These are phyloP conservation scores for Trypanosoma theileri DNA, from an alignment of 208 protist species.

Conservation along the genomic window DNA sequence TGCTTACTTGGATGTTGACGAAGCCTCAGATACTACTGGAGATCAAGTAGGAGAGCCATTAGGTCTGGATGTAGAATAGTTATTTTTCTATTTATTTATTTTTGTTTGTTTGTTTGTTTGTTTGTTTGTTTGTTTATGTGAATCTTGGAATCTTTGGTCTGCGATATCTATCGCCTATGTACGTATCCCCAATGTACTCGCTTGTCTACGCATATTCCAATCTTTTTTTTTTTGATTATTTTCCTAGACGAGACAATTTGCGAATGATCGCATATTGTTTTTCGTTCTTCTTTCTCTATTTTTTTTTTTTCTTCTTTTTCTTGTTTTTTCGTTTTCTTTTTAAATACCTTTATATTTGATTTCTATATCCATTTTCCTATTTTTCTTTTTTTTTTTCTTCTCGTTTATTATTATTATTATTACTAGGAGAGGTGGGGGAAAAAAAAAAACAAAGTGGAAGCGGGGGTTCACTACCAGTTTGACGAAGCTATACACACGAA, in stretches of 20 bases:
- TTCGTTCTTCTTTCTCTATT: not conserved
- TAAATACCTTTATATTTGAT: not conserved
- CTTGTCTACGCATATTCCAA: no score
- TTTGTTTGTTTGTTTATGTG: constrained; percentile 4
- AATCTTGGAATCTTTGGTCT: constrained; percentile 1
- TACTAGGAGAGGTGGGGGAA: not conserved
- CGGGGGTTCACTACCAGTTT: not conserved
- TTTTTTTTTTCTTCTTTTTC: constrained; percentile 7
- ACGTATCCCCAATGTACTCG: no score
- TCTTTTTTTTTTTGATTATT: no score
- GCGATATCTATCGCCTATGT: not conserved
- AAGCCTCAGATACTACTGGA: constrained; percentile 9
- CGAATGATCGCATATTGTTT: not conserved
- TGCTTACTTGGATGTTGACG: constrained; percentile 23
- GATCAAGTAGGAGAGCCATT: no score
- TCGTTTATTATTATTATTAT: not conserved
- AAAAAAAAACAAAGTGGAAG: constrained; percentile 3
- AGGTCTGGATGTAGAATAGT: constrained; percentile 30
- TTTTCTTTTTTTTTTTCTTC: constrained; percentile 17
- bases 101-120: not conserved
- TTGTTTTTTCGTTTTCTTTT: not conserved
- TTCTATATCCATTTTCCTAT: not conserved
- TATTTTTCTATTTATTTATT: constrained; percentile 9
- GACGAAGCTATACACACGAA: no score
- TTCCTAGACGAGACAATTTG: no score